Base-by-base conservation (phyloP, 1,284 basidiomycete species). In the Sporisorium exsertum region DNA sequence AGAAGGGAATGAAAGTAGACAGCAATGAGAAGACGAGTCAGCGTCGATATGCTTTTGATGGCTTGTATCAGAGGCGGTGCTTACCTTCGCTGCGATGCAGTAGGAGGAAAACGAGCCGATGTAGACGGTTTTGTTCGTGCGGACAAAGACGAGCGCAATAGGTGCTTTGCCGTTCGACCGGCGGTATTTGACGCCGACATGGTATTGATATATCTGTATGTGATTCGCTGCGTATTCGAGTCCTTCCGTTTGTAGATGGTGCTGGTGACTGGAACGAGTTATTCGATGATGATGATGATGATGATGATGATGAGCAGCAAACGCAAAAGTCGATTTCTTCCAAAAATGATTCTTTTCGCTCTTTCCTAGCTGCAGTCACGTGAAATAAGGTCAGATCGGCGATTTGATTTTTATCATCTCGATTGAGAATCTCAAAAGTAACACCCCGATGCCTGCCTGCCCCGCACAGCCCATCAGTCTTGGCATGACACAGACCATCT, bases 181-280 rank as follows among this genome's bases (percentile, higher is more conserved):
- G 68, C 62, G 15, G 58, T 52, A 54, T 61, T 61, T 3, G 68
- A 64, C 26, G 68, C 33, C 32, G 62, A 58, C 68, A 71, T 71
- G 22, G 5, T 54, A 26, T n/a, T 27, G 47, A 16, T 4, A 5
- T 5, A 26, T 2, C 9, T 16, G 10, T 32, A 15, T 27, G 49
- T 29, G 24, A 47, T n/a, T 49, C 27, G 3, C 27, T 27, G 12
- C 15, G 26, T 47, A 15, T 24, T n/a, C 37, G n/a, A n/a, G n/a
- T n/a, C 4, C 18, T 40, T 5, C 26, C 18, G 27, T 47, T 29
- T 12, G 24, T 13, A 5, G 37, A 20, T 18, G 20, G 58, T 8
- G 35, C 24, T 32, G 32, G 3, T 46, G 22, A 16, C 9, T 20
- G 50, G 24, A 16, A 20, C 12, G 26, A 24, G 33, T n/a, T 18